These are phyloP conservation scores for Bipolaris cookei DNA, from an alignment of 2,329 filamentous ascomycete genomes.

Conservation along the genomic window DNA sequence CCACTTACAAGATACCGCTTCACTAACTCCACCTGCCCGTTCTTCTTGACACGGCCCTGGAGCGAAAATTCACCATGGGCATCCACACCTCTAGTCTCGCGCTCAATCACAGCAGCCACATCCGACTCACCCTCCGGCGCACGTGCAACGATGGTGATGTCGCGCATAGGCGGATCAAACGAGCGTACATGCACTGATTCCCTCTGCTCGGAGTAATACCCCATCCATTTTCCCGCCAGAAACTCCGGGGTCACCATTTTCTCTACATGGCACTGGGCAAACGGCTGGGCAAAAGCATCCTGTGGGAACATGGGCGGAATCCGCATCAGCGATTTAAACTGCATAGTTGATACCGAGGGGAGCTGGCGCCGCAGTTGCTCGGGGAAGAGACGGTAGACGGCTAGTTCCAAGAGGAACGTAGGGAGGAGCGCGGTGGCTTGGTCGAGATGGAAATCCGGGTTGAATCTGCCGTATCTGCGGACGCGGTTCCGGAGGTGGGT, in stretches of 20 bases:
- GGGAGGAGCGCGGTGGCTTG: constrained; percentile 19
- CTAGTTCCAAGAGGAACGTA: constrained; percentile 14
- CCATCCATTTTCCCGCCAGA: constrained; percentile 27
- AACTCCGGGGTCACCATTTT: constrained; percentile 25
- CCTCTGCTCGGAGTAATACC: constrained; percentile 27
- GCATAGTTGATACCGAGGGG: constrained; percentile 21
- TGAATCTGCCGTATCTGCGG: constrained; percentile 8
- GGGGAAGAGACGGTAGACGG: neutral
- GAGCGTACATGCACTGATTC: neutral
- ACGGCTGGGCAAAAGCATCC: neutral
- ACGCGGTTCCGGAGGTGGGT: constrained; percentile 10
- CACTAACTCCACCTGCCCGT: constrained; percentile 22
- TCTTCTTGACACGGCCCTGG: constrained; percentile 17
- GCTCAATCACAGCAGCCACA: constrained; percentile 12
- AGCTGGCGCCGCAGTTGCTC: neutral
- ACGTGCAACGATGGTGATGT: constrained; percentile 17
- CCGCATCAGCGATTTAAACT: constrained; percentile 22
- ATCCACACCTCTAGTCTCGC: constrained; percentile 22
- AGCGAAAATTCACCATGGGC: constrained; percentile 24
- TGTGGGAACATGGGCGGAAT: constrained; percentile 20
- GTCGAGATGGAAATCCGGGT: constrained; percentile 4
- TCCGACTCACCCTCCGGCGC: neutral
- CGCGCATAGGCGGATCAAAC: constrained; percentile 24
- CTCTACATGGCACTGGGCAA: constrained; percentile 23
- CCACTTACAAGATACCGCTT: constrained; percentile 22